phyloP scores from a whole-genome alignment of 345 rosid genomes.

The Eucalyptus brandiana region DNA sequence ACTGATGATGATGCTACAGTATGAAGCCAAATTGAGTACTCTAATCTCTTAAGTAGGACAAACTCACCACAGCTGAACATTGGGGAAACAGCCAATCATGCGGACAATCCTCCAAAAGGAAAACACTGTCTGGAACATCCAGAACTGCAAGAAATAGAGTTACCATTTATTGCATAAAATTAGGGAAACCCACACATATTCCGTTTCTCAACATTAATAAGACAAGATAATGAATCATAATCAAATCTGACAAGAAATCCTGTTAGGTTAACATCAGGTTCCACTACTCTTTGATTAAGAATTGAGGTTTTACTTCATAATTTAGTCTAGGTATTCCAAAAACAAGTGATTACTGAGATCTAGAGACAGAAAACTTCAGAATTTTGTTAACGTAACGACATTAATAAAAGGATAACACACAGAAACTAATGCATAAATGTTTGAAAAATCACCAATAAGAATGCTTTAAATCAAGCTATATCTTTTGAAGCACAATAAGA shows the following conservation, averaged over 20 bases:
- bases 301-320: not conserved
- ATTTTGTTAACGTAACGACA: not conserved
- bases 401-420: not conserved
- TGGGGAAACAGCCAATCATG: conserved; percentile 99
- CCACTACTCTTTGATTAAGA: not conserved
- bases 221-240: not conserved
- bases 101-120: conserved; percentile 87
- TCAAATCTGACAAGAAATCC: not conserved
- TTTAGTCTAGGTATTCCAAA: not conserved
- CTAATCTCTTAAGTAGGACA: not conserved
- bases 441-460: not conserved
- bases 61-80: conserved; percentile 88
- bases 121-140: conserved; percentile 57
- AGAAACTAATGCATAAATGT: not conserved
- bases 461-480: not conserved
- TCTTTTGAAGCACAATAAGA: not conserved
- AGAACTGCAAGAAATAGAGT: conserved; percentile 29
- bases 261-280: not conserved
- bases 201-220: not conserved
- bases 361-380: not conserved
- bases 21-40: not conserved
- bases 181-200: not conserved
- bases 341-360: not conserved
- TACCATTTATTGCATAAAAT: not conserved
- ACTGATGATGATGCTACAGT: not conserved